Base-by-base conservation (phyloP, 306 rosid species). In the Lagenaria siceraria region DNA sequence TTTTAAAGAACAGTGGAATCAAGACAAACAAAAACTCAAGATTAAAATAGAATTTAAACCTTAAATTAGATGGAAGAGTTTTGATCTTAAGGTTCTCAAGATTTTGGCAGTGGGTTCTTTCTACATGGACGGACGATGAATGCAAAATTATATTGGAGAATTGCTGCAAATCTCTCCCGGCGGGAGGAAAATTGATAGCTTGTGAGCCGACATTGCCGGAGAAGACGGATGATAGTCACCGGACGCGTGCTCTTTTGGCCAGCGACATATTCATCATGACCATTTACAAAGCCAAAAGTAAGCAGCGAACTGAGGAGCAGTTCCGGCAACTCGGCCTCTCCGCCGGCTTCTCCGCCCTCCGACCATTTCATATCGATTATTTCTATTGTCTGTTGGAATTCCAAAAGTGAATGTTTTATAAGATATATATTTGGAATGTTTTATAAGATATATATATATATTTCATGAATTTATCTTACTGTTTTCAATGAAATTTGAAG, bases 211-310 rank as follows among this genome's bases (percentile, higher is more conserved):
- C 89, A 75, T 25, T 95, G 73, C 98, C 96, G 2, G 86, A 88
- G 63, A 29, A 89, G 59, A 77, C 98, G 0, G 98, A 95, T 19
- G 95, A 85, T 4, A 90, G 96, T 12, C 95, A 81, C 17, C 80
- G 93, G 76, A 92, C 97, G 0, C 89, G 97, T 29, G 92, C 93
- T 4, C 87, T 89, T 17, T 85, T 95, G 5, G 92, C 85, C 55
- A 93, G 83, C 5, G 98, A 94, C 90, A 82, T 94, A 38, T 92
- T 92, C 36, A 96, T 92, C 42, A 94, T 94, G 97, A 89, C 97
- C 9, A 86, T 90, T 55, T 94, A 92, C 35, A 81, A 90, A 74
- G 83, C 96, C 49, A 92, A 92, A 64, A 96, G 97, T 19, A 92
- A 89, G 84, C 96, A 88, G 40, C 82, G 98, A 74, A 90, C 97